Evolutionary conservation across 345 rosid species (phyloP).

Genomic region (Hibiscus mutabilis): DNA sequence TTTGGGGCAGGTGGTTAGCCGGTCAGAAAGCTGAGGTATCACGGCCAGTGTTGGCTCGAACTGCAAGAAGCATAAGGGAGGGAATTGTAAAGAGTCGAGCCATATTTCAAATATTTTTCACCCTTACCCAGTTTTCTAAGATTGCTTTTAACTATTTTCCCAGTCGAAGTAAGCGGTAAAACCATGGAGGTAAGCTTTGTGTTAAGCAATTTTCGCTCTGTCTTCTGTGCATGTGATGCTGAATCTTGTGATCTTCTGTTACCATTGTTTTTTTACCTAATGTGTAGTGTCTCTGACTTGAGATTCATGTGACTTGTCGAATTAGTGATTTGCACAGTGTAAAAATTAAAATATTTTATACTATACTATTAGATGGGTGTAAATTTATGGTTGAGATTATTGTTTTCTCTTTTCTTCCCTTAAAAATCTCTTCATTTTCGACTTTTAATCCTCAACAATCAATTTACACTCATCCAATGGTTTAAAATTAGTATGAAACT

Average conservation of each 20-base stretch:
- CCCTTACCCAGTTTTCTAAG: constrained; percentile 40
- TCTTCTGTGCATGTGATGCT: not conserved
- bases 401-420: too few relatives aligned
- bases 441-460: too few relatives aligned
- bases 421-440: too few relatives aligned
- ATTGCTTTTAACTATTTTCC: constrained; percentile 36
- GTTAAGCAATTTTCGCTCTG: constrained; percentile 20
- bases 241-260: not conserved
- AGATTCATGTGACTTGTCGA: too few relatives aligned
- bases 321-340: too few relatives aligned
- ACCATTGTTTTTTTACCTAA: not conserved
- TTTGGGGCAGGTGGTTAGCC: constrained; percentile 50
- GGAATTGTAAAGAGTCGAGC: constrained; percentile 70
- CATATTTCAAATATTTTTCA: constrained; percentile 42
- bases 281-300: too few relatives aligned
- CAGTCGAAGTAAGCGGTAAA: constrained; percentile 37
- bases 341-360: too few relatives aligned
- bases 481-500: too few relatives aligned
- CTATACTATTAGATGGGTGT: too few relatives aligned
- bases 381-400: too few relatives aligned
- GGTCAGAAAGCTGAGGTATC: constrained; percentile 25
- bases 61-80: constrained; percentile 48
- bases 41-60: constrained; percentile 51
- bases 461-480: too few relatives aligned
- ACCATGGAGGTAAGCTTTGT: constrained; percentile 11